A percentile compares a stretch with the other conserved stretches of the same genome.
Conservation (phyloP, 148 eudicot genomes). For the Fallopia convolvulus region DNA sequence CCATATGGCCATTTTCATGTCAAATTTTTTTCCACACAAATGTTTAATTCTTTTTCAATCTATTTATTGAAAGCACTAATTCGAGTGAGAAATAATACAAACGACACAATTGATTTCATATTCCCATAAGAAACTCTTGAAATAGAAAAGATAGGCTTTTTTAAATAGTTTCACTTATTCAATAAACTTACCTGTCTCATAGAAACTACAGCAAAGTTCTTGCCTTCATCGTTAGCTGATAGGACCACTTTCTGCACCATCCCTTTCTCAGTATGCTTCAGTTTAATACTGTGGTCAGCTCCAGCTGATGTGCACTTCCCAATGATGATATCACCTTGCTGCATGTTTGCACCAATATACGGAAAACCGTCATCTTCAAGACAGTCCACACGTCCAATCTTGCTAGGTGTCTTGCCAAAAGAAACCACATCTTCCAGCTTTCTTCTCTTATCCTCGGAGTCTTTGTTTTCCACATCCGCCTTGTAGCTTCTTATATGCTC, state of each 20-base stretch:
- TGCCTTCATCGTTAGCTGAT: conserved; percentile 92
- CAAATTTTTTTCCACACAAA: background rate
- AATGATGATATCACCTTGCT: conserved; percentile 80
- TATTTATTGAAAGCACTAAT: background rate
- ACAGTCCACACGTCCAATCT: conserved; percentile 77
- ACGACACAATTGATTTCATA: background rate
- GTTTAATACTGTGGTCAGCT: conserved; percentile 72
- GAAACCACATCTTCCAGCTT: conserved; percentile 53
- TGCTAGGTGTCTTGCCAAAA: conserved; percentile 86
- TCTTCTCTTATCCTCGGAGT: conserved; percentile 40
- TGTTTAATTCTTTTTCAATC: background rate
- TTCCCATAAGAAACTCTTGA: background rate
- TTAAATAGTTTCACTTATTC: background rate
- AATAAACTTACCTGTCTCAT: conserved; percentile 65
- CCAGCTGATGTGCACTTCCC: conserved; percentile 79
- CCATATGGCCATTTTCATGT: background rate
- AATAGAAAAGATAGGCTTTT: background rate
- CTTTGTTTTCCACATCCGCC: conserved; percentile 77
- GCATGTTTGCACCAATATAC: conserved; percentile 71
- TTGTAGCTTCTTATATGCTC: conserved; percentile 87
- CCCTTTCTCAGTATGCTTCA: conserved; percentile 91
- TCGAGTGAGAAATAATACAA: background rate
- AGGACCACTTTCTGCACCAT: conserved; percentile 92
- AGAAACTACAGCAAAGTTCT: conserved; percentile 87
- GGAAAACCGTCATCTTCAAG: conserved; percentile 98